Conservation (phyloP, 805 yeast genomes). For the Lachancea dasiensis region DNA sequence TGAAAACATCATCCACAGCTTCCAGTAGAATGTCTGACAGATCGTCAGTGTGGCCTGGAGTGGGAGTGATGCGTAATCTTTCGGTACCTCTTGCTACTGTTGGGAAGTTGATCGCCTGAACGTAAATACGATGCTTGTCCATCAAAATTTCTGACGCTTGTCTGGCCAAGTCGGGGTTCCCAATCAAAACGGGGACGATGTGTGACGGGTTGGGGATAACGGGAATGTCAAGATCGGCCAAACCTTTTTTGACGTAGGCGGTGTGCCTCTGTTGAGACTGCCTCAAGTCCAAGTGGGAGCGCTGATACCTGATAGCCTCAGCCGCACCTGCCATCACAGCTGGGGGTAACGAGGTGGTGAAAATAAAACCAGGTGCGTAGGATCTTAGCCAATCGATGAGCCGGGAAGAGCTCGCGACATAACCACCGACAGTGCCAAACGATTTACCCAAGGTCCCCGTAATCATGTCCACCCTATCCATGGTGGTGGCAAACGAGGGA, state of each 20-base stretch:
- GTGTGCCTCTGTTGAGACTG: slow-evolving; percentile 80
- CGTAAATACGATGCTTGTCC: slow-evolving; percentile 80
- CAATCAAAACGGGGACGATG: slow-evolving; percentile 91
- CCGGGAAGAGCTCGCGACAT: slow-evolving; percentile 80
- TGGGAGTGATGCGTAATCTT: slow-evolving; percentile 95
- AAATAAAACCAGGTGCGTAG: slow-evolving; percentile 94
- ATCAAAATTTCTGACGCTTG: slow-evolving; percentile 84
- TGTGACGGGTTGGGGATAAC: slow-evolving; percentile 97
- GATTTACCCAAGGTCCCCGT: slow-evolving; percentile 98
- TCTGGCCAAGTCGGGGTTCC: slow-evolving; percentile 90
- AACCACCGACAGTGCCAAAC: slow-evolving; percentile 96
- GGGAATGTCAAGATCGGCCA: slow-evolving; percentile 74
- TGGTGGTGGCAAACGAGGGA: slow-evolving; percentile 51
- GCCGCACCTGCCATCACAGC: slow-evolving; percentile 93
- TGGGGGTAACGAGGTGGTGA: slow-evolving; percentile 97
- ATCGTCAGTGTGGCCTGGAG: slow-evolving; percentile 88
- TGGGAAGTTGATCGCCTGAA: slow-evolving; percentile 98
- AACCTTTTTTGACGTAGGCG: slow-evolving; percentile 70
- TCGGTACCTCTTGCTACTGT: slow-evolving; percentile 95
- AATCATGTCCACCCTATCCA: slow-evolving; percentile 90
- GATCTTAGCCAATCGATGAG: slow-evolving; percentile 95
- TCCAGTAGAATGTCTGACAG: slow-evolving; percentile 68
- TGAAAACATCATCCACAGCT: slow-evolving; percentile 78
- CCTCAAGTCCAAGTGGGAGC: slow-evolving; percentile 71
- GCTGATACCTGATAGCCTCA: slow-evolving; percentile 79